phyloP scores from a whole-genome alignment of 176 grass and related monocot species.

The Pontederia paniculata region DNA sequence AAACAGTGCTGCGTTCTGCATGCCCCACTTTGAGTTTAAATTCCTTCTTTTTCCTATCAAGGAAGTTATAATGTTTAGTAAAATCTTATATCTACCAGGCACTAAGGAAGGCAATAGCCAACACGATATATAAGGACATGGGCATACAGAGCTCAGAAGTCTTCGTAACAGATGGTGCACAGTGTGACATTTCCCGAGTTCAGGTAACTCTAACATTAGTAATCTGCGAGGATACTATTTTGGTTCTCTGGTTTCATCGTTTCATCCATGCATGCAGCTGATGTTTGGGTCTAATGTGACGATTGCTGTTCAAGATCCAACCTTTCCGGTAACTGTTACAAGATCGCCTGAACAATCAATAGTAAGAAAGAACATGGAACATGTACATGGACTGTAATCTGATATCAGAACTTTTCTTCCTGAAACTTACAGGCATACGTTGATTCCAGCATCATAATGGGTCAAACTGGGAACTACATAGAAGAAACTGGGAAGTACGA shows the following conservation, averaged over 20 bases:
- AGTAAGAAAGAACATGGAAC: background rate
- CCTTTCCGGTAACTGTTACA: constrained; percentile 59
- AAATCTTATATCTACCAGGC: constrained; percentile 22
- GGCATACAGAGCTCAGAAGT: constrained; percentile 52
- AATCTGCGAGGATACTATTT: no score
- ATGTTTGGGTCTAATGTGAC: constrained; percentile 61
- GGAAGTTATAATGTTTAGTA: background rate
- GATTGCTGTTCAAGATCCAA: constrained; percentile 92
- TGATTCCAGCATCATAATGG: constrained; percentile 82
- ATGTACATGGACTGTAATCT: background rate
- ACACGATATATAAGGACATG: constrained; percentile 49
- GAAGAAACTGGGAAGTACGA: constrained; percentile 38
- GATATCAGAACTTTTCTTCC: background rate
- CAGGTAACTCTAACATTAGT: constrained; percentile 45
- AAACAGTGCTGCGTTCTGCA: background rate
- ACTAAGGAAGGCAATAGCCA: constrained; percentile 59
- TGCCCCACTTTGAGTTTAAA: background rate
- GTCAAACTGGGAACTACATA: constrained; percentile 47
- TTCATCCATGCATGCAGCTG: constrained; percentile 20
- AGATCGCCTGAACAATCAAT: background rate
- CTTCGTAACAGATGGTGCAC: constrained; percentile 85
- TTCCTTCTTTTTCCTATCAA: background rate
- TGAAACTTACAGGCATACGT: constrained; percentile 56
- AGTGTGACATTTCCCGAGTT: constrained; percentile 75
- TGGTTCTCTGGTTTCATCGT: background rate